phyloP scores from a whole-genome alignment of 257 asterid genomes.

The Solanum appendiculatum region DNA sequence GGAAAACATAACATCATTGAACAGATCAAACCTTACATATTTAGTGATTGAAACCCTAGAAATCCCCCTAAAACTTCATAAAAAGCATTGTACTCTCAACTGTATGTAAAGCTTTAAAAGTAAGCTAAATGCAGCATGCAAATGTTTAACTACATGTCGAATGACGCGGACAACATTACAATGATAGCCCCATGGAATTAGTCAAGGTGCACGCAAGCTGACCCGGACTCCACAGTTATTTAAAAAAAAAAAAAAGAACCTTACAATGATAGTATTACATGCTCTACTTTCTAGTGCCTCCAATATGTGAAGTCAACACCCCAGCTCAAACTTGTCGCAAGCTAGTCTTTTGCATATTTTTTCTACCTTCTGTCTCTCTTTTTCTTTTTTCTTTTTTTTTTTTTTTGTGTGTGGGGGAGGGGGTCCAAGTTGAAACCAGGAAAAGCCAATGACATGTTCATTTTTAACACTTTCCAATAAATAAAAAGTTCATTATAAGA shows the following conservation, averaged over 20 bases:
- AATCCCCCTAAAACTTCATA: background rate
- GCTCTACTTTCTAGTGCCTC: background rate
- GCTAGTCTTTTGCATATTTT: no score
- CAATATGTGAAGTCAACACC: background rate
- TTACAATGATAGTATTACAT: background rate
- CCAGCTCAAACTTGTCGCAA: background rate
- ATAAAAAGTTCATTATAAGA: background rate
- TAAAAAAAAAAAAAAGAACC: no score
- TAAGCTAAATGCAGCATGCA: background rate
- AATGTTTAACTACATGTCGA: background rate
- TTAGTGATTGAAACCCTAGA: background rate
- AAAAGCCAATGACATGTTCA: background rate
- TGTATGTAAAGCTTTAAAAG: background rate
- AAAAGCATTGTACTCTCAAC: background rate
- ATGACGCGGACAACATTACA: background rate
- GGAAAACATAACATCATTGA: background rate
- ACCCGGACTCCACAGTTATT: no score
- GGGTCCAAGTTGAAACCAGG: background rate
- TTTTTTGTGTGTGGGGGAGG: background rate
- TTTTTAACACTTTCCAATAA: background rate
- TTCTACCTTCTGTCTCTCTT: background rate
- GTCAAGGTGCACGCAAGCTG: no score
- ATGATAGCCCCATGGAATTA: background rate
- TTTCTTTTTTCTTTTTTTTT: fast-evolving
- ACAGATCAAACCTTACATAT: background rate